phyloP scores from a whole-genome alignment of 2,329 filamentous ascomycete species.

The Scortechinia acanthostroma region DNA sequence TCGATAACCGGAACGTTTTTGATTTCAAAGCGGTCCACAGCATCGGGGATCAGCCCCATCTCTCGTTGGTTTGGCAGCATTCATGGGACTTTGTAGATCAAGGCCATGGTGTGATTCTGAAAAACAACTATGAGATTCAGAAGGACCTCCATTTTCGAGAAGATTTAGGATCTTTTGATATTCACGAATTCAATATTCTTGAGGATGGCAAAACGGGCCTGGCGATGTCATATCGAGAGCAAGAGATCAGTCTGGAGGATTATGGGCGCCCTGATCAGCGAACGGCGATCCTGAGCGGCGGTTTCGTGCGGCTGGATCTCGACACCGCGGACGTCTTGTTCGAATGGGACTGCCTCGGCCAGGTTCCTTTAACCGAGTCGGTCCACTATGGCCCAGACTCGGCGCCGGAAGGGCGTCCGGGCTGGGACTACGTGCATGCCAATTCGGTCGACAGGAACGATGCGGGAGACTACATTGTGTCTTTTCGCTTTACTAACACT shows the following conservation, averaged over 20 bases:
- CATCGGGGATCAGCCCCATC: constrained; percentile 3
- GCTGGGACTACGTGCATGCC: constrained; percentile 24
- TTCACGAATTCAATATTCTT: constrained; percentile 25
- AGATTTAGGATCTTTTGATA: constrained; percentile 16
- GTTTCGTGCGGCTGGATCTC: background rate
- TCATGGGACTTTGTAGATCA: constrained; percentile 5
- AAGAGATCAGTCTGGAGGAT: constrained; percentile 12
- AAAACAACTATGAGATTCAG: constrained; percentile 5
- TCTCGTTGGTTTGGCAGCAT: constrained; percentile 9
- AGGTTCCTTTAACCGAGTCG: constrained; percentile 8
- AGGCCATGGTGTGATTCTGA: constrained; percentile 6
- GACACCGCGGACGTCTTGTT: background rate
- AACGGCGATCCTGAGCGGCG: background rate
- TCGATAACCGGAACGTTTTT: constrained; percentile 7
- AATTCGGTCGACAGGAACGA: constrained; percentile 26
- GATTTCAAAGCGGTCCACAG: constrained; percentile 7
- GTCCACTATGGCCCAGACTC: constrained; percentile 8
- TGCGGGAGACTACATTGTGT: constrained; percentile 25
- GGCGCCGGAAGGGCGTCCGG: constrained; percentile 5
- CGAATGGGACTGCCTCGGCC: background rate
- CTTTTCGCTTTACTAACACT: constrained; percentile 23
- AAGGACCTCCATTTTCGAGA: background rate
- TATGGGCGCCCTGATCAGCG: constrained; percentile 11
- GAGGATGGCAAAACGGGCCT: constrained; percentile 19
- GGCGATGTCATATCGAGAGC: constrained; percentile 13